Evolutionary conservation across 768 basidiomycete species (phyloP).

Genomic region (Leucosporidium yakuticum): DNA sequence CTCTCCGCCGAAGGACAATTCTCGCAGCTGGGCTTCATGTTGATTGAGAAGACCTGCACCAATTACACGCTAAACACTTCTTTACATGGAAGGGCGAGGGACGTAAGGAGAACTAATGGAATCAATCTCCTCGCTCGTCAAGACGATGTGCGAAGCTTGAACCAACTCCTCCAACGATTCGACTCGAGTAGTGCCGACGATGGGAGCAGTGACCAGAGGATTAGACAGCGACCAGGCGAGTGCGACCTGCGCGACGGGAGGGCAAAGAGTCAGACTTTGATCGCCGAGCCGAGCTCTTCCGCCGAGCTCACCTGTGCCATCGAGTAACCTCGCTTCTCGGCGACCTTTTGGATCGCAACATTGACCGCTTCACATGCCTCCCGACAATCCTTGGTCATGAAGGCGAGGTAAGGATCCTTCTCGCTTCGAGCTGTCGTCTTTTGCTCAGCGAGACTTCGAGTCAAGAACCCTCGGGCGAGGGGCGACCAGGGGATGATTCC

Average conservation of each 20-base stretch:
- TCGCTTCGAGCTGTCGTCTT: conserved; percentile 14
- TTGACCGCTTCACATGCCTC: neutral
- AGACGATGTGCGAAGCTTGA: conserved; percentile 50
- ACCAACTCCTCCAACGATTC: conserved; percentile 32
- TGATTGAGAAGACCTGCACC: too few relatives aligned
- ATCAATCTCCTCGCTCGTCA: conserved; percentile 56
- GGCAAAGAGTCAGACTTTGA: neutral
- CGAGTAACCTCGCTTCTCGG: conserved; percentile 51
- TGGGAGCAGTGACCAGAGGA: conserved; percentile 31
- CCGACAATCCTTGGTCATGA: conserved; percentile 3
- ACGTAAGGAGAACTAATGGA: conserved; percentile 55
- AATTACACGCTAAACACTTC: too few relatives aligned
- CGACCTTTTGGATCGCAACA: conserved; percentile 50
- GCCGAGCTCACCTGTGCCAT: conserved; percentile 51
- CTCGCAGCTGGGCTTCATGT: too few relatives aligned
- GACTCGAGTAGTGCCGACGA: conserved; percentile 32
- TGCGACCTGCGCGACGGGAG: conserved; percentile 11
- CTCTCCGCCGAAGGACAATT: too few relatives aligned
- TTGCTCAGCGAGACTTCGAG: conserved; percentile 39
- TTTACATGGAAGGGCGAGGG: conserved; percentile 41
- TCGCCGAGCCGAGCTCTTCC: conserved; percentile 15
- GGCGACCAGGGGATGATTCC: conserved; percentile 61
- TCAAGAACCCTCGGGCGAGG: conserved; percentile 48
- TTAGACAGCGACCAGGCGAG: conserved; percentile 40
- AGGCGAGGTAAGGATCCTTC: conserved; percentile 10